A percentile compares a stretch with the other conserved stretches of the same genome.
These are phyloP conservation scores for Prunus fruticosa DNA, from an alignment of 306 rosid genomes.

Conservation along the genomic window DNA sequence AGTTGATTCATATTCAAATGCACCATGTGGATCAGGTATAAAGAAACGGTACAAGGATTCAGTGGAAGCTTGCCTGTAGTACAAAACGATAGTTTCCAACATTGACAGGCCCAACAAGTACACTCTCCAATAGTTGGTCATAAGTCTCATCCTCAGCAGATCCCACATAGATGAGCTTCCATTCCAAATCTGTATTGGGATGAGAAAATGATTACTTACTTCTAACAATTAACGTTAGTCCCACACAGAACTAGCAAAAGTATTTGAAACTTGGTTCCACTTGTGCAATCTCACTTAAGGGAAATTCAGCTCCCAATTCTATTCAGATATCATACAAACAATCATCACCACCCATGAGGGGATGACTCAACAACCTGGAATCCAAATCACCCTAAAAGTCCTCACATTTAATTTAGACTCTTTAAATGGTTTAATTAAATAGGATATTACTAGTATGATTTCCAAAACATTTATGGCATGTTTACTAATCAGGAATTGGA, in stretches of 20 bases:
- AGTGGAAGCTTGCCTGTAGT: constrained; percentile 53
- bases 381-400: not conserved
- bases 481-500: too few species aligned
- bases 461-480: not conserved
- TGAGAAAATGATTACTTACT: too few species aligned
- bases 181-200: constrained; percentile 63
- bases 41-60: not conserved
- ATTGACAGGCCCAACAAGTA: constrained; percentile 90
- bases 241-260: not conserved
- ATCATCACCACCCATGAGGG: not conserved
- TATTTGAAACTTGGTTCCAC: not conserved
- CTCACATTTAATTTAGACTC: not conserved
- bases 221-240: too few species aligned
- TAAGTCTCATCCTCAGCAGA: constrained; percentile 93
- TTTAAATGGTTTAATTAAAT: not conserved
- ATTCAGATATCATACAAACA: not conserved
- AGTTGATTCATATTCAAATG: too few species aligned
- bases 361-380: not conserved
- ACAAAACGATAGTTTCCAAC: constrained; percentile 90
- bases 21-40: not conserved
- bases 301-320: not conserved
- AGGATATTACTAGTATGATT: not conserved
- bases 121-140: constrained; percentile 87
- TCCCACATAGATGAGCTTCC: constrained; percentile 94
- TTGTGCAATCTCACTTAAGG: not conserved